Evolutionary conservation across 2,329 filamentous ascomycete species (phyloP).

Genomic region (Cladophialophora psammophila): DNA sequence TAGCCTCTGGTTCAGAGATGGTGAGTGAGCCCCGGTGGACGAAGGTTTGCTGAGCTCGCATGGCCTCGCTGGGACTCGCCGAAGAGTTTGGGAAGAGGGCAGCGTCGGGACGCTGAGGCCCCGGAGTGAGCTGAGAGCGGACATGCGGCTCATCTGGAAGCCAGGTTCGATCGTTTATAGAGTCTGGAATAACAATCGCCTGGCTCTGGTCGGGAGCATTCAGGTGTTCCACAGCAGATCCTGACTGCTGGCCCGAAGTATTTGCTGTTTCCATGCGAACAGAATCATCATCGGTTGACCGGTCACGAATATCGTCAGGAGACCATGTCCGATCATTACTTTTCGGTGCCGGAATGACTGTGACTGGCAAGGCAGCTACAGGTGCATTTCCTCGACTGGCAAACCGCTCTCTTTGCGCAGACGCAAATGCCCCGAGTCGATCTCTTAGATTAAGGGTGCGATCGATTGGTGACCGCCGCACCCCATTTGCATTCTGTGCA

Average conservation of each 20-base stretch:
- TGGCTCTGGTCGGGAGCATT: not conserved
- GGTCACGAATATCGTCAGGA: conserved; percentile 47
- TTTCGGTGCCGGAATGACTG: conserved; percentile 67
- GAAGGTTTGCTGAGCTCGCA: conserved; percentile 12
- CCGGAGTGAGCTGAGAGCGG: not conserved
- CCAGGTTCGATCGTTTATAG: conserved; percentile 63
- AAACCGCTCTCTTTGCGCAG: conserved; percentile 56
- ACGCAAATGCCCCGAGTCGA: conserved; percentile 57
- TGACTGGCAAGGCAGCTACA: conserved; percentile 61
- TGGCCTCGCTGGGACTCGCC: not conserved
- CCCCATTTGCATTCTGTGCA: conserved; percentile 59
- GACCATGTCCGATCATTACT: conserved; percentile 63
- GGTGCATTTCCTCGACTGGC: conserved; percentile 47
- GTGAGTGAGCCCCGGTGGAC: conserved; percentile 31
- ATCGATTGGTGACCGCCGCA: conserved; percentile 36
- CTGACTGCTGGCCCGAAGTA: conserved; percentile 1
- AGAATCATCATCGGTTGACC: conserved; percentile 14
- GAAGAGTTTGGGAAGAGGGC: conserved; percentile 11
- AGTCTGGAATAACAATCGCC: conserved; percentile 67
- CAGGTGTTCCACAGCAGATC: not conserved
- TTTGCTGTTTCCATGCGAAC: conserved; percentile 2
- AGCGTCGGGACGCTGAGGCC: conserved; percentile 9
- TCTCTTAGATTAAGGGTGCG: conserved; percentile 51
- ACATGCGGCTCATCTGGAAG: conserved; percentile 52
- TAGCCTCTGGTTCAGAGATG: conserved; percentile 26